Conservation (phyloP, 805 yeast species). For the Brettanomyces custersianus region DNA sequence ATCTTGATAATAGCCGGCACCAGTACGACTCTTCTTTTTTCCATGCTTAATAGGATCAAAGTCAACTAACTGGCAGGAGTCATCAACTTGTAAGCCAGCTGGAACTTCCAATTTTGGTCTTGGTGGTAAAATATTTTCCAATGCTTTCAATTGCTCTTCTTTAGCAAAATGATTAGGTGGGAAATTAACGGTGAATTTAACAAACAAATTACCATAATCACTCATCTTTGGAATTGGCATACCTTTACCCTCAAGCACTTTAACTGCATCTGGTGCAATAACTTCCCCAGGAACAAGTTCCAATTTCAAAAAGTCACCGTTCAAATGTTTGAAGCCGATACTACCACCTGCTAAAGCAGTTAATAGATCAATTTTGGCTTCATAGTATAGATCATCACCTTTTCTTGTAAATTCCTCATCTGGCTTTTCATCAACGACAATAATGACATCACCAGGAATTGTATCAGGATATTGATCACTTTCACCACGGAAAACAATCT, state of each 20-base stretch:
- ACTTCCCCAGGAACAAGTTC: slow-evolving; percentile 87
- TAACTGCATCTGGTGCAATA: slow-evolving; percentile 71
- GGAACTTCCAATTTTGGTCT: slow-evolving; percentile 59
- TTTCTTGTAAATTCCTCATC: slow-evolving; percentile 77
- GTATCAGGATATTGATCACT: slow-evolving; percentile 96
- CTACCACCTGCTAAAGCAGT: slow-evolving; percentile 97
- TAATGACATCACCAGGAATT: slow-evolving; percentile 94
- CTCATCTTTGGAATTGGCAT: slow-evolving; percentile 93
- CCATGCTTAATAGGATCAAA: slow-evolving; percentile 22
- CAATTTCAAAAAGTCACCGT: slow-evolving; percentile 85
- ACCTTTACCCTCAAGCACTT: slow-evolving; percentile 88
- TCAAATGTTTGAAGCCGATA: slow-evolving; percentile 77
- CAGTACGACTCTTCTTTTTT: slow-evolving; percentile 36
- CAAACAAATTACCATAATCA: slow-evolving; percentile 77
- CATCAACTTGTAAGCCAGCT: slow-evolving; percentile 68
- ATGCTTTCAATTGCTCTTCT: slow-evolving; percentile 63
- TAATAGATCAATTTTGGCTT: slow-evolving; percentile 81
- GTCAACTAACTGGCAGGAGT: slow-evolving; percentile 28
- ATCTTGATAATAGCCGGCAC: slow-evolving; percentile 31
- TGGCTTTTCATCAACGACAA: slow-evolving; percentile 84
- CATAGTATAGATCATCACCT: slow-evolving; percentile 79
- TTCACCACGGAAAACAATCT: slow-evolving; percentile 85
- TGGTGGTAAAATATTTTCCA: slow-evolving; percentile 74
- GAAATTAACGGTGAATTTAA: slow-evolving; percentile 84
- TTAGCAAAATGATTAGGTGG: slow-evolving; percentile 66